These are phyloP conservation scores for Anisodus tanguticus DNA, from an alignment of 257 asterid species.

Conservation along the genomic window DNA sequence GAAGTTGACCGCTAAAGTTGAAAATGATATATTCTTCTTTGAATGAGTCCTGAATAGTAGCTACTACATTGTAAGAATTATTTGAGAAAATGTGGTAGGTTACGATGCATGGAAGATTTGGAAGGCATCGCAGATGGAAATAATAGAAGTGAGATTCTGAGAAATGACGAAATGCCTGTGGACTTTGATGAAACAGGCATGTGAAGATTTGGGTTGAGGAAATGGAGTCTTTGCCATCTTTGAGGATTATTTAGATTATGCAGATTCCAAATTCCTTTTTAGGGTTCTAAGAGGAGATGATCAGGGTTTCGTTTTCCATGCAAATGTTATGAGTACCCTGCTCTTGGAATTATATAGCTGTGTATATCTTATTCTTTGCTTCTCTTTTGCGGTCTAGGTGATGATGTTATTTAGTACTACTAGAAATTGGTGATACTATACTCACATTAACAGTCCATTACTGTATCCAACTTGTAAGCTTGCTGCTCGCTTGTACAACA, in stretches of 20 bases:
- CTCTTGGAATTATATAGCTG: background rate
- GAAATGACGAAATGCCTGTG: conserved; percentile 22
- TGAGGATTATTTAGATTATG: conserved; percentile 15
- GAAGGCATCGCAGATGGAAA: conserved; percentile 14
- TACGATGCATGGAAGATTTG: background rate
- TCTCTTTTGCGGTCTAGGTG: background rate
- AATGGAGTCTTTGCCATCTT: conserved; percentile 9
- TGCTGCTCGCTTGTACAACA: conserved; percentile 14
- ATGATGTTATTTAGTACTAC: background rate
- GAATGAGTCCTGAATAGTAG: background rate
- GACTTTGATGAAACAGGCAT: background rate
- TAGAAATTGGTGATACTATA: background rate
- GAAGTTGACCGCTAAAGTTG: conserved; percentile 12
- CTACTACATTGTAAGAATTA: background rate
- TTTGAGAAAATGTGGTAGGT: conserved; percentile 3
- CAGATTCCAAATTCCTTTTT: background rate
- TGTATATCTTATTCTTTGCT: background rate
- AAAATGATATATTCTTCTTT: conserved; percentile 1
- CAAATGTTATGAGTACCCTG: background rate
- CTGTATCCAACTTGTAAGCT: conserved; percentile 6
- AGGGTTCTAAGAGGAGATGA: conserved; percentile 1
- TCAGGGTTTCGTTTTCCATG: background rate
- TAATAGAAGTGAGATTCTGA: background rate
- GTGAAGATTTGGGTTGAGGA: conserved; percentile 15
- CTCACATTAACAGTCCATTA: background rate